Conservation (phyloP, 202 grass and related monocot species). For the Sporobolus alterniflorus region DNA sequence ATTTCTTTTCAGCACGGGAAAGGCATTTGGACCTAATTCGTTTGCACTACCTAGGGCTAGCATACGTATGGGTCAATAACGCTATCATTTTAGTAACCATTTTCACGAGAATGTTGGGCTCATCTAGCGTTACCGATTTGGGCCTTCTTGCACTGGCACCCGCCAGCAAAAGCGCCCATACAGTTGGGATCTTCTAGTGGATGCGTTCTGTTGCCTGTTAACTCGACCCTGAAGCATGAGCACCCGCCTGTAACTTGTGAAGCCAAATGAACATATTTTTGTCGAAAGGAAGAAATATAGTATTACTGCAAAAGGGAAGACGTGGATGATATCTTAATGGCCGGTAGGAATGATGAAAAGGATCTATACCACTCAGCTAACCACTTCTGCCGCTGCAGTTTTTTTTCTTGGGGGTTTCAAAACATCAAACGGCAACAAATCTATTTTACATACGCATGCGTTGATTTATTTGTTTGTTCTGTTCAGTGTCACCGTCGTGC, state of each 20-base stretch:
- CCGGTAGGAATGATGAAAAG: neutral
- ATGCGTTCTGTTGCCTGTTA: neutral
- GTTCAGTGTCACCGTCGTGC: conserved; percentile 36
- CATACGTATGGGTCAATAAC: conserved; percentile 8
- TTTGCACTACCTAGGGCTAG: conserved; percentile 38
- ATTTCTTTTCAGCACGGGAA: conserved; percentile 12
- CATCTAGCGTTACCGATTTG: conserved; percentile 43
- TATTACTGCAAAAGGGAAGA: neutral
- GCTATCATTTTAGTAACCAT: conserved; percentile 34
- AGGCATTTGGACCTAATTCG: conserved; percentile 42
- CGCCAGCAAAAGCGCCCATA: neutral
- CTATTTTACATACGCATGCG: neutral
- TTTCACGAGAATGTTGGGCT: conserved; percentile 51
- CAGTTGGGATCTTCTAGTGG: neutral
- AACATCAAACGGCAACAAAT: too few species aligned
- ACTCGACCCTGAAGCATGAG: neutral
- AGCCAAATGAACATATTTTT: neutral
- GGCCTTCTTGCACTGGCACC: conserved; percentile 36
- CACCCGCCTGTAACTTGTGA: neutral
- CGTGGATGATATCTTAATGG: neutral
- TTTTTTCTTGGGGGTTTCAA: too few species aligned
- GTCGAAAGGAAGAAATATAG: neutral
- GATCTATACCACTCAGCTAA: neutral
- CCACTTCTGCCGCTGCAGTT: conserved; percentile 14
- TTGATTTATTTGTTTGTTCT: neutral